phyloP scores from a whole-genome alignment of 2,329 filamentous ascomycete species.

The Colletotrichum simmondsii region DNA sequence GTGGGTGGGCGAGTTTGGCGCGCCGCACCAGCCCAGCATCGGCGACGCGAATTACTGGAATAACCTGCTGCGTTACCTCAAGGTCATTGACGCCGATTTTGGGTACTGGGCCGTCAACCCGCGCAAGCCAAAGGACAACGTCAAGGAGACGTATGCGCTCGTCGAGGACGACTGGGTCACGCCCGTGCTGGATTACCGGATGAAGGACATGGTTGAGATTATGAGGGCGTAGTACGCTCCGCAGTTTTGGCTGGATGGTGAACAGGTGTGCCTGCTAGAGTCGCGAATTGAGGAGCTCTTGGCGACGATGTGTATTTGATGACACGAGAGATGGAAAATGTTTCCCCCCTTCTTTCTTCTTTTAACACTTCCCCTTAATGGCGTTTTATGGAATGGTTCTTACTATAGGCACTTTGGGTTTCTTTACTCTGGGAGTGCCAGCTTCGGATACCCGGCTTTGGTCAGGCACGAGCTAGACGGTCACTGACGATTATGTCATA shows the following conservation, averaged over 20 bases:
- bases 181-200: conserved; percentile 69
- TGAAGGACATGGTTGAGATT: conserved; percentile 69
- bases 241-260: conserved; percentile 5
- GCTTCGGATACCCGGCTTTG: conserved; percentile 33
- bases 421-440: conserved; percentile 8
- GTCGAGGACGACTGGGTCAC: conserved; percentile 74
- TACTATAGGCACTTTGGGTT: neutral
- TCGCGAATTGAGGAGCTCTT: neutral
- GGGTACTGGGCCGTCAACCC: conserved; percentile 79
- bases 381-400: conserved; percentile 14
- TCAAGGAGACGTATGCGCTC: conserved; percentile 69
- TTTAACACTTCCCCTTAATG: neutral
- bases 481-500: conserved; percentile 19
- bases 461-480: conserved; percentile 30
- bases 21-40: conserved; percentile 61
- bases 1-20: conserved; percentile 76
- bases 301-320: conserved; percentile 17
- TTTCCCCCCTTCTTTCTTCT: too few species aligned
- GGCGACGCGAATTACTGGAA: conserved; percentile 74
- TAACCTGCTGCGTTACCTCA: conserved; percentile 70
- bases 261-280: neutral
- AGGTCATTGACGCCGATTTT: conserved; percentile 70
- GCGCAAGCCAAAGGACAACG: conserved; percentile 68
- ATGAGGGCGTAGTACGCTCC: conserved; percentile 47
- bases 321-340: neutral